phyloP scores from a whole-genome alignment of 352 stramenopile species.

The Globisporangium paroecandrum region DNA sequence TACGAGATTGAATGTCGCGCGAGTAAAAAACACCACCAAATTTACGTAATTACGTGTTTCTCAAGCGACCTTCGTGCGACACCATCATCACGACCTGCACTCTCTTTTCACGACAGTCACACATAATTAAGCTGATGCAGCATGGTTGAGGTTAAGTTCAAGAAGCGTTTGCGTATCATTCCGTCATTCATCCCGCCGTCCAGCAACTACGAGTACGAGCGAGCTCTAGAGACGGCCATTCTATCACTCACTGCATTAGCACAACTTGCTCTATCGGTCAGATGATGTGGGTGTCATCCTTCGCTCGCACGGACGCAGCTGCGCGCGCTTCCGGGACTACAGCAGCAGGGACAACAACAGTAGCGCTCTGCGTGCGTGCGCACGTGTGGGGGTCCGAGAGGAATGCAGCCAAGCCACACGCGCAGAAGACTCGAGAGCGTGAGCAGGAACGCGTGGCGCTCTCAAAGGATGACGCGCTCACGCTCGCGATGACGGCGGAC shows the following conservation, averaged over 20 bases:
- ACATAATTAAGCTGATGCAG: neutral
- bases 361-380: conserved; percentile 21
- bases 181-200: neutral
- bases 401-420: neutral
- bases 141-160: conserved; percentile 13
- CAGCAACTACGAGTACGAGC: neutral
- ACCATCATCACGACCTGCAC: neutral
- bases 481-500: conserved; percentile 35
- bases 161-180: conserved; percentile 35
- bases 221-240: neutral
- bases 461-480: conserved; percentile 27
- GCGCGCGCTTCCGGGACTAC: neutral
- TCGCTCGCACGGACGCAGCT: conserved; percentile 21
- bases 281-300: conserved; percentile 59
- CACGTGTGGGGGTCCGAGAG: conserved; percentile 31
- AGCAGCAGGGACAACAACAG: neutral
- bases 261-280: neutral
- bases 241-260: conserved; percentile 1
- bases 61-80: conserved; percentile 17
- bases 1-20: conserved; percentile 15
- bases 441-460: neutral
- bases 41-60: conserved; percentile 14
- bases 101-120: neutral
- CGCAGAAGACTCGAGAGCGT: neutral
- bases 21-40: conserved; percentile 5